A percentile compares a stretch with the other conserved stretches of the same genome.
phyloP scores from a whole-genome alignment of 2,329 filamentous ascomycete genomes.

The Parafenestella ontariensis region DNA sequence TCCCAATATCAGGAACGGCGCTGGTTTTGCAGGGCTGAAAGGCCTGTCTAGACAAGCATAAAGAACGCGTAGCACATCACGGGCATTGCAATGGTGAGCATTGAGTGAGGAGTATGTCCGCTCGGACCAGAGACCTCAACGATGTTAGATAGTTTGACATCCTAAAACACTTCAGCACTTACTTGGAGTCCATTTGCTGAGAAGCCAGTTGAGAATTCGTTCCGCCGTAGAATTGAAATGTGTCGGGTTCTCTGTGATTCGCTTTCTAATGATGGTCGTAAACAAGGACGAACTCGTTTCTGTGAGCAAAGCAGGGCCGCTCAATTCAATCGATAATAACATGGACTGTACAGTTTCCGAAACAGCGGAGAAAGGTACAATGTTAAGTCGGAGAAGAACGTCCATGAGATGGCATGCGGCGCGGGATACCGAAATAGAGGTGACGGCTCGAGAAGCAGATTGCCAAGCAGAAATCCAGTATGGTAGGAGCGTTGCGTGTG shows the following conservation, averaged over 20 bases:
- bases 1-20: constrained; percentile 48
- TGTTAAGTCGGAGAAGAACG: constrained; percentile 67
- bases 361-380: constrained; percentile 73
- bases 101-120: constrained; percentile 70
- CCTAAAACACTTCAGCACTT: constrained; percentile 38
- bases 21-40: constrained; percentile 26
- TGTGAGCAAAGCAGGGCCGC: constrained; percentile 78
- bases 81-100: constrained; percentile 67
- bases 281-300: constrained; percentile 81
- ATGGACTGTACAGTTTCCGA: constrained; percentile 75
- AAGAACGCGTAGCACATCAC: constrained; percentile 73
- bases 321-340: constrained; percentile 78
- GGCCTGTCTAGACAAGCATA: constrained; percentile 69
- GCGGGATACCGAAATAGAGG: constrained; percentile 73
- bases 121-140: constrained; percentile 61
- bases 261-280: constrained; percentile 70
- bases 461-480: constrained; percentile 81
- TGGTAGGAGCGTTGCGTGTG: constrained; percentile 44
- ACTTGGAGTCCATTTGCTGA: constrained; percentile 84
- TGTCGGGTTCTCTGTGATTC: constrained; percentile 72
- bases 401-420: constrained; percentile 78
- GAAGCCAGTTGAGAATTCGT: constrained; percentile 80
- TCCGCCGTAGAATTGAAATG: constrained; percentile 72
- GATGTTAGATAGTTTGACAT: constrained; percentile 15
- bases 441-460: constrained; percentile 72